Evolutionary conservation across 495 filamentous ascomycete species (phyloP).

Genomic region (Neurospora africana): DNA sequence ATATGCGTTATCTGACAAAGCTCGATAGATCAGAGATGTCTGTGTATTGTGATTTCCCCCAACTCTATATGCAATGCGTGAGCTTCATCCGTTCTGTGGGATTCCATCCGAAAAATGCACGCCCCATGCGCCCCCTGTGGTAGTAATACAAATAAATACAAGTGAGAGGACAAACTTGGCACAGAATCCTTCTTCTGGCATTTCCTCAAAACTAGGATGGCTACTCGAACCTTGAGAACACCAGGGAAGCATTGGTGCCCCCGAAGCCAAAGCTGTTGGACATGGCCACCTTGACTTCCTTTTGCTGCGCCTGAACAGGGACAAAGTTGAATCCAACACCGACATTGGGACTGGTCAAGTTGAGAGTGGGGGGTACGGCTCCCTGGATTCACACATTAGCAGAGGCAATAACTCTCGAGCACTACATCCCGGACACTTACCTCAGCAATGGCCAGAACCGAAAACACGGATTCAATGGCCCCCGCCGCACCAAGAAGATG

Average conservation of each 20-base stretch:
- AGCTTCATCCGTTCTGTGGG: neutral
- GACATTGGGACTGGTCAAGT: slow-evolving; percentile 55
- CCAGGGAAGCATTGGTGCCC: slow-evolving; percentile 86
- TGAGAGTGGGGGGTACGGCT: slow-evolving; percentile 77
- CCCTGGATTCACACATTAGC: slow-evolving; percentile 42
- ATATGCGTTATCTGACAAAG: neutral
- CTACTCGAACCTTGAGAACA: slow-evolving; percentile 50
- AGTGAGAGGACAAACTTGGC: neutral
- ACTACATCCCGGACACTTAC: slow-evolving; percentile 36
- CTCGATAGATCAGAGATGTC: neutral
- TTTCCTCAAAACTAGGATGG: neutral
- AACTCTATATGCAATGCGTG: neutral
- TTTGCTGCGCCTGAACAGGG: slow-evolving; percentile 56
- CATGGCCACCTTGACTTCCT: slow-evolving; percentile 61
- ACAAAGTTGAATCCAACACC: slow-evolving; percentile 86
- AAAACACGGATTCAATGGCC: slow-evolving; percentile 78
- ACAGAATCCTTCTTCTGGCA: neutral
- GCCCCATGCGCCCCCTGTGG: neutral
- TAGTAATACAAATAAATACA: neutral
- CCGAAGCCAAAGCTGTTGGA: slow-evolving; percentile 98
- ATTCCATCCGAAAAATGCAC: neutral
- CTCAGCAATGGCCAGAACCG: slow-evolving; percentile 64
- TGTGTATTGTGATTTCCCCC: neutral
- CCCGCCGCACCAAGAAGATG: slow-evolving; percentile 89
- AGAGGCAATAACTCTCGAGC: neutral